Percentiles rank a stretch among this genome's conserved stretches.
These are phyloP conservation scores for Melanogaster broomeanus DNA, from an alignment of 768 basidiomycete species.

Conservation along the genomic window DNA sequence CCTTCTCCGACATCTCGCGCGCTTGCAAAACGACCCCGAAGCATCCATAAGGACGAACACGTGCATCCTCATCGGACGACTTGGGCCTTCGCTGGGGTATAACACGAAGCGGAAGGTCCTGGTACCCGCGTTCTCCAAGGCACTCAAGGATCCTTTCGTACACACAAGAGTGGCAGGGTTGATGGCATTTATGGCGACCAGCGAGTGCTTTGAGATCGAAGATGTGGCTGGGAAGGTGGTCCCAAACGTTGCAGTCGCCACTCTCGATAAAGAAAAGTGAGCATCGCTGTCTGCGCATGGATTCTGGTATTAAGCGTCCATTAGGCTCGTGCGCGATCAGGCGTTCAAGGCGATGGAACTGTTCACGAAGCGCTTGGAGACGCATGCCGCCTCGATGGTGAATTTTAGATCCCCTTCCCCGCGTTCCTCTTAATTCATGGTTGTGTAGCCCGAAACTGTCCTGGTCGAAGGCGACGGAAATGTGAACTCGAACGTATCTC, in stretches of 20 bases:
- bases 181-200: conserved; percentile 94
- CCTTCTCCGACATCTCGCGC: conserved; percentile 87
- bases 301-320: neutral
- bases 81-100: conserved; percentile 81
- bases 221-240: conserved; percentile 91
- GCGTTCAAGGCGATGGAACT: conserved; percentile 92
- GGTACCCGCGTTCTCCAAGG: conserved; percentile 90
- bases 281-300: conserved; percentile 14
- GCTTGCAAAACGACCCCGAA: conserved; percentile 90
- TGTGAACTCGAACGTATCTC: conserved; percentile 20
- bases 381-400: conserved; percentile 81
- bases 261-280: conserved; percentile 94
- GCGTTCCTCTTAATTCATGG: neutral
- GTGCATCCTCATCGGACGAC: conserved; percentile 90
- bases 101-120: conserved; percentile 96
- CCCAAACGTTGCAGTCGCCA: conserved; percentile 74
- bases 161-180: conserved; percentile 92
- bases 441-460: conserved; percentile 56
- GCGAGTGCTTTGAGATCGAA: conserved; percentile 85
- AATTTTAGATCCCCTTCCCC: conserved; percentile 17
- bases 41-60: conserved; percentile 97
- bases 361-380: conserved; percentile 83
- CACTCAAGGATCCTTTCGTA: conserved; percentile 88
- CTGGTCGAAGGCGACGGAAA: conserved; percentile 38
- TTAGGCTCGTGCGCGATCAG: conserved; percentile 90